Evolutionary conservation across 1,284 basidiomycete species (phyloP).

Genomic region (Ceratorhiza oryzae-sativae): DNA sequence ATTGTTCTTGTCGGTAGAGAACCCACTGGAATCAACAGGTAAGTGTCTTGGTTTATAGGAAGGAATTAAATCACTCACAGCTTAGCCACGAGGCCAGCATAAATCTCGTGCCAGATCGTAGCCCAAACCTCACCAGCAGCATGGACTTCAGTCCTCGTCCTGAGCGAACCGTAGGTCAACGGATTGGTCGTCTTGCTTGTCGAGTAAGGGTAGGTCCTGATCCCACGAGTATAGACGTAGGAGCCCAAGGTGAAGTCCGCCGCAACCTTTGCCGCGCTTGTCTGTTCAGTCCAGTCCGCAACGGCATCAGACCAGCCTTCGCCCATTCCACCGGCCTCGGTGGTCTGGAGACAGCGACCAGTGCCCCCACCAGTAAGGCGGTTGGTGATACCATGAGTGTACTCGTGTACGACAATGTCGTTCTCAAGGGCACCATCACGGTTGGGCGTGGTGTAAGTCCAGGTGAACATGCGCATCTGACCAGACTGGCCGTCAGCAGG

Average conservation of each 20-base stretch:
- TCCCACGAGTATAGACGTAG: conserved; percentile 2
- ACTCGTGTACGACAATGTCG: conserved; percentile 38
- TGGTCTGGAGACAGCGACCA: conserved; percentile 29
- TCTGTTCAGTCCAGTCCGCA: conserved; percentile 39
- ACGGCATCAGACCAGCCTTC: conserved; percentile 42
- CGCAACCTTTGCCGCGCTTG: conserved; percentile 16
- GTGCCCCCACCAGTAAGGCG: conserved; percentile 36
- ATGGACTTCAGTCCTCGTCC: conserved; percentile 26
- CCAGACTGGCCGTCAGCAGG: conserved; percentile 35
- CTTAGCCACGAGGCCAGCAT: conserved; percentile 20
- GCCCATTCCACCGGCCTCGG: conserved; percentile 41
- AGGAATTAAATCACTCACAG: neutral
- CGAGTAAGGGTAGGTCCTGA: conserved; percentile 36
- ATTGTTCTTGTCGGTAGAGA: conserved; percentile 28
- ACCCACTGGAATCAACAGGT: conserved; percentile 21
- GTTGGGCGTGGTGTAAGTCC: conserved; percentile 37
- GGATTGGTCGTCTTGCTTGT: conserved; percentile 38
- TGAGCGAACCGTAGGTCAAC: conserved; percentile 28
- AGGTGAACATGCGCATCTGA: conserved; percentile 38
- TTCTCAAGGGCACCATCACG: conserved; percentile 39
- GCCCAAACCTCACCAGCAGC: conserved; percentile 42
- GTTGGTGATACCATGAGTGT: conserved; percentile 34
- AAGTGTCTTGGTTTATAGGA: neutral
- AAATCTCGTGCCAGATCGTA: conserved; percentile 39
- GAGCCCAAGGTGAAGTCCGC: conserved; percentile 38